Base-by-base conservation (phyloP, 495 filamentous ascomycete species). In the Schizothecium vesticola region DNA sequence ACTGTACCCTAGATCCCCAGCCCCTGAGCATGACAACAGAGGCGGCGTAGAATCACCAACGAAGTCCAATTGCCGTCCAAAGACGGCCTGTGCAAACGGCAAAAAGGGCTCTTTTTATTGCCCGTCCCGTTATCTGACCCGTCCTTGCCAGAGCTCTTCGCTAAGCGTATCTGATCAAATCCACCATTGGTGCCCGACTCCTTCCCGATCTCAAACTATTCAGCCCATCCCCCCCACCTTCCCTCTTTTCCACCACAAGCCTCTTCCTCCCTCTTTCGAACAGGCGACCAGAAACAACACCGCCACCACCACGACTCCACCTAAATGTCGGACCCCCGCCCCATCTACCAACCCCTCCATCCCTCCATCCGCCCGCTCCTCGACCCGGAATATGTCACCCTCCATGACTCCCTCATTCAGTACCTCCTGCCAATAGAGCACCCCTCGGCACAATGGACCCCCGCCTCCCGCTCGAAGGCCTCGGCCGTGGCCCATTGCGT, bases 351-450 rank as follows among this genome's bases (percentile, higher is more conserved):
- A 56, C 71, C 71, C 21, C 56, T 73, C 31, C 71, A 73, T 22
- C 69, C 63, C 10, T 66, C 65, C 10, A 58, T 71, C 26, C 71
- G 71, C 7, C 16, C 24, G 23, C 23, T 26, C 22, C 63, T 73
- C 5, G 69, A 73, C 63, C 71, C 71, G 8, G 61, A 73, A 31
- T 73, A 73, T 28, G 66, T 69, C 28, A 59, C 33, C 10, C 64
- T 73, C 21, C 71, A 73, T 59, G 71, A 73, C 58, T 26, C 59
- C n/a, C 19, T 64, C 24, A 58, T 73, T 3, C 71, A 73, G 55
- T 69, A 73, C 60, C 23, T 73, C 29, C 16, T 51, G 21, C 69
- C 71, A 0, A 66, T 43, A 11, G 65, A 67, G 29, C 22, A 69
- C 43, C 23, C 24, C 12, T 13, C 29, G 8, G 19, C 22, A 22